Evolutionary conservation across 2,329 filamentous ascomycete genomes (phyloP), one percentile per base, ranked within the genome.

Genomic region (Pochonia chlamydosporia): DNA sequence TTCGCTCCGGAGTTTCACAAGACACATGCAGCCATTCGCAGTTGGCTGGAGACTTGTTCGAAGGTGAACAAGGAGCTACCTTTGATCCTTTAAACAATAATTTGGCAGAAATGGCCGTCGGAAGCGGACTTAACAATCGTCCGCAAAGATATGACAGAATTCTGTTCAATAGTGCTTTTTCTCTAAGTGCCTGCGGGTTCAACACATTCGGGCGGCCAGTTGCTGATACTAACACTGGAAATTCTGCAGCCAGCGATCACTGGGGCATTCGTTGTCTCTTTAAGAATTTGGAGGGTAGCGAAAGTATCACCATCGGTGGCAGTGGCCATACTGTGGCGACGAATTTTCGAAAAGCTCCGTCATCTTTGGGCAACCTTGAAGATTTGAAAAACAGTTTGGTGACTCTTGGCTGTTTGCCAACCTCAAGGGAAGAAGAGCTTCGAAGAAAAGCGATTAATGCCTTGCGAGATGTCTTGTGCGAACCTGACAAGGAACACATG

Each of bases 71-170:
- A 50, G 82, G 81, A 2, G 79, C 81, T 3, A 87, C 83, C 0
- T 86, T 83, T 57, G 75, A 86, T 55, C 82, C 82, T 1, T 63
- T 63, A 2, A 63, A 63, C 5, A 87, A 87, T 54, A 59, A 62
- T 1, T 66, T 84, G 11, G 81, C 82, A 3, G 71, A 74, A 1
- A 65, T 69, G 10, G 72, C 73, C 3, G 72, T 75, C 1, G 69
- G 68, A 3, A 66, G 59, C 40, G 71, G 72, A 1, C 62, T 68
- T 40, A 71, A 78, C 41, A 74, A 73, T 53, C 70, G 79, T 18
- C 81, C 83, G 2, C 82, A 86, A 56, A 66, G 84, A 41, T 86
- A 85, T 50, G 82, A 86, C 55, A 72, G 82, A 28, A 81, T 87
- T 39, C 62, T 85, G 3, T 61, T 81, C 28, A 75, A 71, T 39